Evolutionary conservation across 345 rosid species (phyloP).

Genomic region (Syzygium aromaticum): DNA sequence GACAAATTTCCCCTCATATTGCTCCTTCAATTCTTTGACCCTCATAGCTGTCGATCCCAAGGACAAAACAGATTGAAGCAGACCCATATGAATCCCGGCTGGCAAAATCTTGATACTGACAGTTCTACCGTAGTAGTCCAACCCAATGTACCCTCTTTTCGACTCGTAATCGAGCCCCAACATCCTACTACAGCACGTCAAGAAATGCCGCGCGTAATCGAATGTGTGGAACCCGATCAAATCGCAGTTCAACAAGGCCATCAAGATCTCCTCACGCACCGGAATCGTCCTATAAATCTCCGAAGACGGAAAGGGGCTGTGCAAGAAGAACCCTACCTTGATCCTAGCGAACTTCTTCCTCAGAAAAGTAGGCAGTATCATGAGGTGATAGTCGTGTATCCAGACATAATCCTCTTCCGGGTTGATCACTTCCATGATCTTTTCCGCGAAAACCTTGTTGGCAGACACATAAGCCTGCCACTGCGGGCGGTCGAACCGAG

Average conservation of each 20-base stretch:
- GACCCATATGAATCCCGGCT: conserved; percentile 71
- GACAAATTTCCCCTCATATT: conserved; percentile 37
- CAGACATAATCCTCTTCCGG: conserved; percentile 71
- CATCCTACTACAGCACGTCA: conserved; percentile 80
- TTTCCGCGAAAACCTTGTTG: conserved; percentile 60
- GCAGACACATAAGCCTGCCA: conserved; percentile 64
- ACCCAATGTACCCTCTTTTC: conserved; percentile 75
- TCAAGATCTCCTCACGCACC: conserved; percentile 64
- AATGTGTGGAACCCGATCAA: conserved; percentile 79
- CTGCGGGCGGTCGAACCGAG: conserved; percentile 36
- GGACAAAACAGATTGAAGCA: conserved; percentile 37
- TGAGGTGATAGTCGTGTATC: conserved; percentile 83
- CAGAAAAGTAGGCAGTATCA: conserved; percentile 65
- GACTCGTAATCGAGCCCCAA: conserved; percentile 70
- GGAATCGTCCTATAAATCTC: conserved; percentile 66
- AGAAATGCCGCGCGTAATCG: conserved; percentile 84
- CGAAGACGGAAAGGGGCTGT: conserved; percentile 68
- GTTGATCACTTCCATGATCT: conserved; percentile 46
- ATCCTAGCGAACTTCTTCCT: conserved; percentile 43
- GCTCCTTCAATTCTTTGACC: conserved; percentile 51
- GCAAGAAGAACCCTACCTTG: conserved; percentile 67
- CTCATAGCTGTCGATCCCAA: conserved; percentile 23
- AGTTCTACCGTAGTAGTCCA: conserved; percentile 70
- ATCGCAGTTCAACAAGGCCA: conserved; percentile 67
- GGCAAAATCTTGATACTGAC: conserved; percentile 75